Evolutionary conservation across 2,329 filamentous ascomycete species (phyloP), one percentile per base, ranked within the genome.

Genomic region (Exserohilum turcica): DNA sequence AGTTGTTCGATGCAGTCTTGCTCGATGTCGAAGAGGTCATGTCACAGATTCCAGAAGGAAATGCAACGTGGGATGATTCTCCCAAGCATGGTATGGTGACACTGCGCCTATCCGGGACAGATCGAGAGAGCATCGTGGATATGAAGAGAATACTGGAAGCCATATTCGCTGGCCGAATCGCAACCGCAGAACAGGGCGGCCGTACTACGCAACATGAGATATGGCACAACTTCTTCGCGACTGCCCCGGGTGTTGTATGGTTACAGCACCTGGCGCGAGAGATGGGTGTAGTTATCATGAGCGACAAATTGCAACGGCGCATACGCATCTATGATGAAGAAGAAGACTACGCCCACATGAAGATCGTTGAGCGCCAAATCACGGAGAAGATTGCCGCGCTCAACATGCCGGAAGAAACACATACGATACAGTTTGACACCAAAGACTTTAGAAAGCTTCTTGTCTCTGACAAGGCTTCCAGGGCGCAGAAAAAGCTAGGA

Each of bases 161-260:
- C 6, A 27, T 37, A 10, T 49, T 47, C n/a, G 35, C 45, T 24
- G 48, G 47, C 32, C 15, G 45, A 32, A 32, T 55, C 8, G 45
- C 32, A 13, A 48, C 27, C 5, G 16, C 27, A 21, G n/a, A 36
- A 18, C 16, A 37, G 19, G 21, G n/a, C 10, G 43, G 33, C 5
- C 31, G 27, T 29, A n/a, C 36, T 33, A 27, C 27, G 10, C 37
- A 21, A 24, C 27, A 42, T 12, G 52, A 55, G 40, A 43, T 55
- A 31, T 58, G 56, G 56, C 44, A 55, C 33, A 43, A 52, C 27
- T 52, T 49, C 36, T 52, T 58, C 35, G 43, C 43, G 15, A 52
- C 43, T 12, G 27, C 39, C n/a, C 12, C 43, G 28, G 51, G 51
- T 28, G 16, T 35, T 7, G 6, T 27, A 9, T 54, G 40, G 40